These are phyloP conservation scores for Aureobasidium namibiae DNA, from an alignment of 2,329 filamentous ascomycete genomes.

Conservation along the genomic window DNA sequence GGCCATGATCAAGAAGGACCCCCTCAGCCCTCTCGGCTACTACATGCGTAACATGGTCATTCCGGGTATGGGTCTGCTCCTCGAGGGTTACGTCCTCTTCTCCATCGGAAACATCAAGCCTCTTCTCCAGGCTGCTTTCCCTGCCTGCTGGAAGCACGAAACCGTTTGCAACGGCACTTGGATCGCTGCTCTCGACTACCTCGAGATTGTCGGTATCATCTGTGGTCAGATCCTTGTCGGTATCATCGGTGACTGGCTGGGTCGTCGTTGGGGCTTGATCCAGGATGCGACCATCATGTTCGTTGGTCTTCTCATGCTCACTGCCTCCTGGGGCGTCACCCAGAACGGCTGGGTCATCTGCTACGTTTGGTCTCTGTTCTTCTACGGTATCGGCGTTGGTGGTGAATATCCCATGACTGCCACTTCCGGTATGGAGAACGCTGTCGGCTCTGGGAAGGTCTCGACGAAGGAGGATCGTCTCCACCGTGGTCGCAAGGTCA, in stretches of 20 bases:
- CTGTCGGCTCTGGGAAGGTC: conserved; percentile 73
- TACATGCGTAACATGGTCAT: conserved; percentile 89
- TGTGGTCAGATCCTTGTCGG: conserved; percentile 84
- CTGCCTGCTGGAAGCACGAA: conserved; percentile 60
- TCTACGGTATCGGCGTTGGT: conserved; percentile 68
- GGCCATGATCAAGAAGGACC: conserved; percentile 77
- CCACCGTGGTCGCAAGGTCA: conserved; percentile 92
- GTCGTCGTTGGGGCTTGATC: conserved; percentile 89
- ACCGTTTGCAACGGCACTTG: conserved; percentile 68
- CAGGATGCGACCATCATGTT: conserved; percentile 96
- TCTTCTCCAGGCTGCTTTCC: conserved; percentile 68
- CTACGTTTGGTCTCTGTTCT: conserved; percentile 90
- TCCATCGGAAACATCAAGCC: conserved; percentile 90
- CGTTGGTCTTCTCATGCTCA: conserved; percentile 82
- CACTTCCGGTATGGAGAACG: conserved; percentile 88
- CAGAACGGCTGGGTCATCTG: conserved; percentile 93
- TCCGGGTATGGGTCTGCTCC: conserved; percentile 80
- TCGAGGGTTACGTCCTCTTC: conserved; percentile 94
- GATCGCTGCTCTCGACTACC: conserved; percentile 77
- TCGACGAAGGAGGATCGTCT: conserved; percentile 89
- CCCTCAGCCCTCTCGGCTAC: conserved; percentile 71
- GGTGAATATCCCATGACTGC: conserved; percentile 97
- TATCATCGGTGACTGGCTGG: conserved; percentile 70
- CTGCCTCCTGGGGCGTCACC: conserved; percentile 77
- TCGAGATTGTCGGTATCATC: conserved; percentile 93